Base-by-base conservation (phyloP, 208 protist species). In the Acanthamoeba sp. region DNA sequence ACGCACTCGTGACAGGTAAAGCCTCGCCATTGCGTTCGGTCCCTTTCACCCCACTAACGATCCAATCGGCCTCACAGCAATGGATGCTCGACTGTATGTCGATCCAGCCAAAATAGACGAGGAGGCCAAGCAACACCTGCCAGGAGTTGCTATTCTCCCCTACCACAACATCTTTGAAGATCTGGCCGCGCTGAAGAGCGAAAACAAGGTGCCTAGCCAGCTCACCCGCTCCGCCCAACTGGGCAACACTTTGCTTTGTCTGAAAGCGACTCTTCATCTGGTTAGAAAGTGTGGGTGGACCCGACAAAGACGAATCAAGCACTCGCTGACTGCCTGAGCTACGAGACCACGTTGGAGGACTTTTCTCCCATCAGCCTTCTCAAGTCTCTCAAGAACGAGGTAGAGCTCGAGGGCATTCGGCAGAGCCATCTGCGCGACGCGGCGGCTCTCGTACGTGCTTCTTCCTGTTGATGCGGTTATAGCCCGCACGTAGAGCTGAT, bases 341-440 rank as follows among this genome's bases (percentile, higher is more conserved):
- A 57, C 9, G 59, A 29, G 0, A 91, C 78, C 36, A 82, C 71
- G 16, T 1, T 73, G 27, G 90, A 95, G 42, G 91, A 94, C 55
- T 57, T 55, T 18, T 95, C 93, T 27, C 94, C 95, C 82, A 88
- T 96, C 24, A 78, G 59, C 1, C 95, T 96, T 50, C 84, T 97
- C 34, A 99, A 99, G 96, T 96, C 95, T 0, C 92, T 98, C 52
- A 99, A 99, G 95, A 99, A 98, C 93, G 91, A 40, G 12, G 97
- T 97, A 2, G 98, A 99, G 95, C 96, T 99, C 34, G 88, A 98
- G 57, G 99, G 98, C 38, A 98, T 99, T 94, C 98, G 97, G 42
- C 95, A 97, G 42, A 98, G 97, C 84, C 99, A 99, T 93, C 95
- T 99, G 50, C 97, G 98, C 42, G 99, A 99, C 95, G 98, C 97